These are phyloP conservation scores for Schizophyllum amplum DNA, from an alignment of 1,284 basidiomycete genomes.

Conservation along the genomic window DNA sequence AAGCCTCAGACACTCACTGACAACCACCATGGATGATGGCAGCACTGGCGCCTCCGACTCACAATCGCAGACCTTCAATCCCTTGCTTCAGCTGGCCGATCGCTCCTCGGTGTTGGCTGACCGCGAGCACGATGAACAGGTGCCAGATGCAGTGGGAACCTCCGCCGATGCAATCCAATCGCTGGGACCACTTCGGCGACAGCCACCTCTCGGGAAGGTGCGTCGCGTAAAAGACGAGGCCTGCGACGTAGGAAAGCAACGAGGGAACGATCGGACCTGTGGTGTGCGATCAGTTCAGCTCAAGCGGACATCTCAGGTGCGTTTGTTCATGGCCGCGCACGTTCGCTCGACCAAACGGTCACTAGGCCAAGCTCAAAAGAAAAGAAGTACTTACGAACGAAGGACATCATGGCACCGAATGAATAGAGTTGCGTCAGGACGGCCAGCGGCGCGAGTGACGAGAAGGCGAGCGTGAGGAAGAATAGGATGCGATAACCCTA, in stretches of 20 bases:
- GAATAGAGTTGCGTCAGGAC: constrained; percentile 60
- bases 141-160: constrained; percentile 13
- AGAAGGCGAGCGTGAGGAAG: constrained; percentile 73
- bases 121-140: constrained; percentile 14
- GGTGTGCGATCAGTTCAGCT: too few relatives aligned
- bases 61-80: neutral
- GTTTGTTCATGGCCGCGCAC: constrained; percentile 6
- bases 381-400: constrained; percentile 47
- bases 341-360: too few relatives aligned
- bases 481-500: constrained; percentile 72
- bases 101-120: constrained; percentile 12
- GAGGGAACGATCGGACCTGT: constrained; percentile 68
- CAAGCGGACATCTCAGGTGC: too few relatives aligned
- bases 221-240: constrained; percentile 75
- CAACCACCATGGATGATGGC: too few relatives aligned
- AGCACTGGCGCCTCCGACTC: too few relatives aligned
- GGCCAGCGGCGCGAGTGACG: constrained; percentile 66
- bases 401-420: constrained; percentile 39
- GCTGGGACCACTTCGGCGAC: constrained; percentile 37
- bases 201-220: constrained; percentile 72
- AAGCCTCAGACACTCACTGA: neutral
- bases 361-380: too few relatives aligned
- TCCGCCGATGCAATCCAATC: constrained; percentile 60
- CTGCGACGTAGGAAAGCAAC: constrained; percentile 65
- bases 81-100: constrained; percentile 9